phyloP scores from a whole-genome alignment of 2,329 filamentous ascomycete species.

The Fusarium incarnatum region DNA sequence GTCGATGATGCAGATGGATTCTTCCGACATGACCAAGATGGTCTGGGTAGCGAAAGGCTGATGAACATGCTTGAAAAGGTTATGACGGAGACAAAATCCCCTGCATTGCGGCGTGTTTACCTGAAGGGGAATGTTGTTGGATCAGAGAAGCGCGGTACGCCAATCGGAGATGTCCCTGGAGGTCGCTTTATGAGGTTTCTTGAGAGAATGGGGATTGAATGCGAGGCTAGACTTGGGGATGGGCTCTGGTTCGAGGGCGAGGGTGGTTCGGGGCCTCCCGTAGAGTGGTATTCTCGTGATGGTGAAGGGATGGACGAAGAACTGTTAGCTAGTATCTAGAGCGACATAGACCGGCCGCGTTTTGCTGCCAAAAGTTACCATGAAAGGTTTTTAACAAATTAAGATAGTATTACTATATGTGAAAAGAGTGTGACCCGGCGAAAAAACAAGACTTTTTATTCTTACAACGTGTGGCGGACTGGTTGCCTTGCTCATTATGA shows the following conservation, averaged over 20 bases:
- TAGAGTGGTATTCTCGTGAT: not conserved
- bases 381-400: too few species aligned
- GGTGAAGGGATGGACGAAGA: not conserved
- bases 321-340: not conserved
- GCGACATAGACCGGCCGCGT: not conserved
- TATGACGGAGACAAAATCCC: not conserved
- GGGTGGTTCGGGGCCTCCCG: fast-evolving
- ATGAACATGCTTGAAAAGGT: not conserved
- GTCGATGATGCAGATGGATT: not conserved
- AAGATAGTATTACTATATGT: too few species aligned
- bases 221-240: not conserved
- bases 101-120: not conserved
- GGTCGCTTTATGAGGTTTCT: not conserved
- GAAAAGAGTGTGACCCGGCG: too few species aligned
- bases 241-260: fast-evolving
- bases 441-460: too few species aligned
- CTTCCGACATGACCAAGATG: not conserved
- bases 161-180: not conserved
- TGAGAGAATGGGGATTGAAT: not conserved
- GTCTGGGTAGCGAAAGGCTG: not conserved
- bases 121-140: not conserved
- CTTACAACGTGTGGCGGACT: too few species aligned
- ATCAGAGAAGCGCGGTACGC: not conserved
- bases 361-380: not conserved
- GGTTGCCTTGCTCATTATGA: not conserved